A percentile compares a stretch with the other conserved stretches of the same genome.
These are phyloP conservation scores for Phialophora expanda DNA, from an alignment of 2,329 filamentous ascomycete species.

Conservation along the genomic window DNA sequence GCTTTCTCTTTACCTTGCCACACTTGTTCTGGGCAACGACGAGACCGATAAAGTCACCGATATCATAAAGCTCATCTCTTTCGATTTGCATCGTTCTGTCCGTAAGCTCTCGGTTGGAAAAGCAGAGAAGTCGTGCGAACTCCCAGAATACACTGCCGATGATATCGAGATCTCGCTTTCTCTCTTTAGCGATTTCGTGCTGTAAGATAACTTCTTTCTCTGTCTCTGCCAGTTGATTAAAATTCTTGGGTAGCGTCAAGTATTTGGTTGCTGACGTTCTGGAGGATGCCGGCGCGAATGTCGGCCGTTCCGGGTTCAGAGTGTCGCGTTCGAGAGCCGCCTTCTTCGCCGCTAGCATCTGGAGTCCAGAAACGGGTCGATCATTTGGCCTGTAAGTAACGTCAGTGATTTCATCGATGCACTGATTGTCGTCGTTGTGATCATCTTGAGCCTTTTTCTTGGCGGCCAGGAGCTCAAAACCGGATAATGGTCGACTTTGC, in stretches of 20 bases:
- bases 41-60: conserved; percentile 26
- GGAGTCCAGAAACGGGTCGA: not conserved
- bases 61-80: conserved; percentile 30
- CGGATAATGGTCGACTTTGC: not conserved
- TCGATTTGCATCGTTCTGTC: conserved; percentile 24
- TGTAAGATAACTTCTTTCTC: conserved; percentile 25
- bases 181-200: conserved; percentile 33
- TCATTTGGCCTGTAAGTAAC: not conserved
- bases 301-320: not conserved
- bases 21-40: conserved; percentile 27
- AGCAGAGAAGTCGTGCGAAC: conserved; percentile 27
- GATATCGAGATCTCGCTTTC: conserved; percentile 29
- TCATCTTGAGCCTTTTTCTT: not conserved
- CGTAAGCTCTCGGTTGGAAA: conserved; percentile 4
- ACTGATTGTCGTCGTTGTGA: not conserved
- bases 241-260: conserved; percentile 25
- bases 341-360: conserved; percentile 22
- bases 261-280: not conserved
- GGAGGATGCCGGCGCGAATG: not conserved
- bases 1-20: conserved; percentile 26
- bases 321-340: not conserved
- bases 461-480: conserved; percentile 2
- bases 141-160: conserved; percentile 25
- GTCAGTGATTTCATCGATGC: not conserved
- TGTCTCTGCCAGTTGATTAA: conserved; percentile 20